Evolutionary conservation across 2,329 filamentous ascomycete genomes (phyloP), one percentile per base, ranked within the genome.

Genomic region (Bipolaris sorokiniana): DNA sequence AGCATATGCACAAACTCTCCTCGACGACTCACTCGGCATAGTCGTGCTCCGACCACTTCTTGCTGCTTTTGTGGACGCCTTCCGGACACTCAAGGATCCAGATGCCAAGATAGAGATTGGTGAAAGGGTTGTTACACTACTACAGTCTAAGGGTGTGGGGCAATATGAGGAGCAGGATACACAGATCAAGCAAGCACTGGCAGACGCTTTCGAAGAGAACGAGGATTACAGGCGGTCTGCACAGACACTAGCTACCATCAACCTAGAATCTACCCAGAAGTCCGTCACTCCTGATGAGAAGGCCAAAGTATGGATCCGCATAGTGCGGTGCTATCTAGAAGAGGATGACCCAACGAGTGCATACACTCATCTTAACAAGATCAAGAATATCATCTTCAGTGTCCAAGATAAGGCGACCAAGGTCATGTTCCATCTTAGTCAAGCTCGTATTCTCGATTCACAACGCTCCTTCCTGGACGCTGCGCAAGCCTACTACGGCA

Each of bases 311-410:
- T 98, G 94, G 91, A 90, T 98, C 66, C 90, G 94, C 58, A 97
- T 99, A 72, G 92, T 96, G 73, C 87, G 95, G 61, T 90, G 96
- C 81, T 96, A 95, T 75, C 86, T 99, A 61, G 94, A 99, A 80
- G 91, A 93, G 46, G 94, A 97, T 74, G 93, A 98, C 78, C 90
- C 91, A 7, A 92, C 89, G 1, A 84, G 86, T 34, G 95, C 95
- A 40, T 92, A 96, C 74, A 86, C 85, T 38, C 96, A 93, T 74
- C 84, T 99, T 69, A 97, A 97, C 83, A 93, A 94, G 77, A 90
- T 96, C 77, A 98, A 97, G 80, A 94, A 95, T 72, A 84, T 97
- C 65, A 92, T 97, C 74, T 87, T 91, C 80, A 88, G 85, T 62
- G 87, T 97, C 31, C 79, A 84, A 28, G 88, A 97, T 74, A 85